Conservation (phyloP, 1,139 yeast genomes). For the Candida sp. region DNA sequence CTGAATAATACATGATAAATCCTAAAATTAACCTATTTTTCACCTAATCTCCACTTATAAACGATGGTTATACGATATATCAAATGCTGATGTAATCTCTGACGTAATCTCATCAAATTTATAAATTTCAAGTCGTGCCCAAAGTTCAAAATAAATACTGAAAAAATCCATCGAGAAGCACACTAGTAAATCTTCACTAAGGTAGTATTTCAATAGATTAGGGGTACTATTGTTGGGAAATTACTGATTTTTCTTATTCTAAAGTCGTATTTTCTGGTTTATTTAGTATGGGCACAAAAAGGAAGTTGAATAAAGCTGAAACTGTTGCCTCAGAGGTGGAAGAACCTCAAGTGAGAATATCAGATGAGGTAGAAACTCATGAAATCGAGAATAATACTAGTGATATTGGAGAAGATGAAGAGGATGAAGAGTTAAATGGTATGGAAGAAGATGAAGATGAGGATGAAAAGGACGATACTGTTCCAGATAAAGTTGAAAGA, state of each 20-base stretch:
- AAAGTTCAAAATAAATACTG: conserved; percentile 2
- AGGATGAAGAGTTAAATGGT: conserved; percentile 11
- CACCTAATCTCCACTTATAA: not conserved
- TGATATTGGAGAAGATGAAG: conserved; percentile 9
- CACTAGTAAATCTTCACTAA: not conserved
- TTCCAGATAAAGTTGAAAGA: conserved; percentile 11
- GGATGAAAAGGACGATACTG: conserved; percentile 12
- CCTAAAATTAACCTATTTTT: conserved; percentile 4
- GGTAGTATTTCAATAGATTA: conserved; percentile 1
- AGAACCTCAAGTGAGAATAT: conserved; percentile 9
- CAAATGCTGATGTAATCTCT: too few relatives aligned
- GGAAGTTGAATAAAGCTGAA: conserved; percentile 18
- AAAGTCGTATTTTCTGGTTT: not conserved
- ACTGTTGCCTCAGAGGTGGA: conserved; percentile 8
- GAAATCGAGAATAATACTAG: conserved; percentile 3
- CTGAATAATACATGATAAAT: conserved; percentile 49
- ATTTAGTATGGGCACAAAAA: conserved; percentile 13
- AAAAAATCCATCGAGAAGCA: not conserved
- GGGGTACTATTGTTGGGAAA: not conserved
- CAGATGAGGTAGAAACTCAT: conserved; percentile 3
- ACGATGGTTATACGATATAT: not conserved
- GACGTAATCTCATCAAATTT: not conserved
- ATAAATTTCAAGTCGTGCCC: not conserved
- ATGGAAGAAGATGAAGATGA: conserved; percentile 8
- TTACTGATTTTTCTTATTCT: too few relatives aligned